Evolutionary conservation across 75 land plant genomes (phyloP), one percentile per base, ranked within the genome.

Genomic region (Cryptomeria japonica): DNA sequence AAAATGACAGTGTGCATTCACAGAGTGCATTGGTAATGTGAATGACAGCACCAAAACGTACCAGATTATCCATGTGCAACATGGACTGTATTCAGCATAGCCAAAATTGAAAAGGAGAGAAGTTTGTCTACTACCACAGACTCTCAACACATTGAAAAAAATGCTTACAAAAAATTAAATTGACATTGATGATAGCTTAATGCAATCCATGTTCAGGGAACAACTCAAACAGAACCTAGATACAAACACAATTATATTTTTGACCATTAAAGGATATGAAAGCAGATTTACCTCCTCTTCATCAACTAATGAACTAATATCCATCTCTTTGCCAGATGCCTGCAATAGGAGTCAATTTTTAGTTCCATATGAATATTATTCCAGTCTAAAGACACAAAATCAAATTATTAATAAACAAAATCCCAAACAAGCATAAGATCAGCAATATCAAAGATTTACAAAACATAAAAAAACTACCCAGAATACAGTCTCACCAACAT

Each of bases 321-420:
- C 83, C 83, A 22, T 80, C 44, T 41, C 83, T 80, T 80, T 80
- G 31, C 83, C 31, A 80, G 83, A 80, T 44, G 83, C 83, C 83
- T 80, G 28, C 49, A 44, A 10, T 28, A 80, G 28, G 2, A 80
- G 9, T 41, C 83, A 80, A 2, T 22, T 44, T 79, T 80, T 9
- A 80, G 83, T 80, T 80, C 46, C 83, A 42, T 11, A 10, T 12
- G 7, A 34, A 75, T 34, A 75, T 1, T 34, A 11, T 32, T 34
- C 77, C 9, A 73, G 10, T 73, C 76, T 32, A 73, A 3, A 73
- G 36, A 73, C 36, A 0, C 32, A 31, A 31, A 31, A 75, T 13
- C 14, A 34, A 34, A 75, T 11, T 75, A 34, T 75, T 75, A 14
- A 75, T 12, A 75, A 75, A 75, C 37, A 32, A 75, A 75, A 75